Evolutionary conservation across 345 rosid species (phyloP), one percentile per base, ranked within the genome.

Genomic region (Eucalyptus cloeziana): DNA sequence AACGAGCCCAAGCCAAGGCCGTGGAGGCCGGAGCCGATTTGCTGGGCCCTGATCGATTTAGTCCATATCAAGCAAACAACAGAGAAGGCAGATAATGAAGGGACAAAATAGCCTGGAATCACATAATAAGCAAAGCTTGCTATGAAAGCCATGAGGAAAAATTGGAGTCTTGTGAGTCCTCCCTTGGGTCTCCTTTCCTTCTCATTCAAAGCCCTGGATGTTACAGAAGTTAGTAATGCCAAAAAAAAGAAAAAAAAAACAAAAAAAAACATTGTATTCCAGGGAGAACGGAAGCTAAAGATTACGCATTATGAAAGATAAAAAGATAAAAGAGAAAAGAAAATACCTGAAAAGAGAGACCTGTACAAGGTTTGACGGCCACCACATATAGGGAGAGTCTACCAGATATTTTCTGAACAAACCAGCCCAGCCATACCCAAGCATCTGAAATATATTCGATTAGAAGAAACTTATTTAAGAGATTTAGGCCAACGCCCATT

Each of bases 341-440:
- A 67, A 86, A 25, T 71, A 91, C 93, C 95, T 86, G 44, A 94
- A 94, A 81, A 93, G 93, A 27, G 94, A 94, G 86, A 94, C 95
- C 79, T 94, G 96, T 54, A 93, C 94, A 87, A 93, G 92, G 88
- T 92, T 93, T 24, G 90, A 22, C 8, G 94, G 94, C 94, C 93
- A 93, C 95, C 94, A 92, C 93, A 93, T 92, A 58, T 90, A 93
- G 19, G 94, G 93, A 6, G 93, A 93, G 88, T 93, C 95, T 16
- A 93, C 94, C 3, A 93, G 90, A 76, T 87, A 92, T 88, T 89
- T 93, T 79, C 92, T 49, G 90, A 91, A 93, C 40, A 93, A 44
- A 49, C 95, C 93, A 37, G 93, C 95, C 93, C 94, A 92, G 79
- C 93, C 93, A 47, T 92, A 92, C 22, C 94, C 90, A 37, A 89